A percentile compares a stretch with the other conserved stretches of the same genome.
These are phyloP conservation scores for Stephania cephalantha DNA, from an alignment of 164 flowering plant genomes.

Conservation along the genomic window DNA sequence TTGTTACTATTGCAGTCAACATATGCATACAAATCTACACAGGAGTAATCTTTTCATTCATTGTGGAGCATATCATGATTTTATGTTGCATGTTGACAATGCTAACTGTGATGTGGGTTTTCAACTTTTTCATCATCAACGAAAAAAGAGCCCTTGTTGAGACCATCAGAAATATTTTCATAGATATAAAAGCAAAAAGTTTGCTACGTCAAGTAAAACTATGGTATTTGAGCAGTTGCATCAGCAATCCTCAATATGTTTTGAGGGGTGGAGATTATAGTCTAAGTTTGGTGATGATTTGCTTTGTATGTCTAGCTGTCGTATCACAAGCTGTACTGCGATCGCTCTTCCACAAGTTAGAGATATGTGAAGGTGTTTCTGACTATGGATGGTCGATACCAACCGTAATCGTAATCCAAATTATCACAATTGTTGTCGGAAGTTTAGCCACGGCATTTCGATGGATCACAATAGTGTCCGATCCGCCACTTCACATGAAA, in stretches of 20 bases:
- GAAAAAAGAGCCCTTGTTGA: not conserved
- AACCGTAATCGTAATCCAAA: not conserved
- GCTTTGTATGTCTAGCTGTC: not conserved
- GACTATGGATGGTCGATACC: not conserved
- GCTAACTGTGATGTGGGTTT: constrained; percentile 2
- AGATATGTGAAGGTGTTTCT: constrained; percentile 1
- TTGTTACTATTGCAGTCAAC: not conserved
- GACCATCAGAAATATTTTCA: not conserved
- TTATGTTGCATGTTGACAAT: not conserved
- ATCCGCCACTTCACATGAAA: too few relatives aligned
- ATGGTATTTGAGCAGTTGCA: not conserved
- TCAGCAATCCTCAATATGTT: not conserved
- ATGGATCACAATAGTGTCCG: not conserved
- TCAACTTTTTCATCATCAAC: not conserved
- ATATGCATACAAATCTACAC: not conserved
- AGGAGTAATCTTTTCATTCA: not conserved
- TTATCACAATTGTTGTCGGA: not conserved
- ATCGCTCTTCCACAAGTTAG: not conserved
- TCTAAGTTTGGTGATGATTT: not conserved
- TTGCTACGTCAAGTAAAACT: not conserved
- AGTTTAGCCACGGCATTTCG: not conserved
- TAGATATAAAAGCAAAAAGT: not conserved
- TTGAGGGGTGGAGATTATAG: not conserved
- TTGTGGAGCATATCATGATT: not conserved
- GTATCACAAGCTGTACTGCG: not conserved